Conservation (phyloP, 495 filamentous ascomycete species). For the Hypoxylon lenormandii region DNA sequence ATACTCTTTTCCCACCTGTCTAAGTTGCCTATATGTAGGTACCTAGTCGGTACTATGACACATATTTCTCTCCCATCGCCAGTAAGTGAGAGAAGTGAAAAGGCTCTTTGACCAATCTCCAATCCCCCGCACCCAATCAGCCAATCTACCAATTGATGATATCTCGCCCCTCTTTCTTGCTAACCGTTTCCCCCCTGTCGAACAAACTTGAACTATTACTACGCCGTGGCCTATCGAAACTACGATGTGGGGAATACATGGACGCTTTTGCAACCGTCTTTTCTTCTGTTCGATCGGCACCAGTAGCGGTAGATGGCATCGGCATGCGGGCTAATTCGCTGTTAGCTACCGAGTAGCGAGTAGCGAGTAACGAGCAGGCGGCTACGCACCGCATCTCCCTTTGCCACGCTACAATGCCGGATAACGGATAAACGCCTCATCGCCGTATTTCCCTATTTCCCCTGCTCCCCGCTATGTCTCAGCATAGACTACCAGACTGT, state of each 20-base stretch:
- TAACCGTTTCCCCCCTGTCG: conserved; percentile 7
- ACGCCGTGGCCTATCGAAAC: conserved; percentile 22
- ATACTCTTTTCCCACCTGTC: conserved; percentile 1
- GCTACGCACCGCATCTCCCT: conserved; percentile 43
- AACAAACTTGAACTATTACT: background rate
- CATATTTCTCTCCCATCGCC: conserved; percentile 5
- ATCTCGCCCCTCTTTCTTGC: conserved; percentile 27
- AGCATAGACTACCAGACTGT: conserved; percentile 2
- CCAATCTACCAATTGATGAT: conserved; percentile 36
- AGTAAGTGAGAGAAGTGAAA: conserved; percentile 19
- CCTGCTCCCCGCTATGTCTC: conserved; percentile 35
- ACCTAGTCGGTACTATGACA: conserved; percentile 4
- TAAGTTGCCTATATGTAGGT: background rate
- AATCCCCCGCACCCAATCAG: conserved; percentile 38
- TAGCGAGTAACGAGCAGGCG: conserved; percentile 43
- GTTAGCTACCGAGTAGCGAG: conserved; percentile 41
- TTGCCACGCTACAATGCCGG: conserved; percentile 49
- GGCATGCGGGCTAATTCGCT: conserved; percentile 42
- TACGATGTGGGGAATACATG: conserved; percentile 41
- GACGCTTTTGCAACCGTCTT: conserved; percentile 26
- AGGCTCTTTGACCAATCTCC: conserved; percentile 10
- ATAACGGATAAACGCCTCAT: conserved; percentile 51
- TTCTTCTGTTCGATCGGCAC: conserved; percentile 41
- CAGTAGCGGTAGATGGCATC: conserved; percentile 48
- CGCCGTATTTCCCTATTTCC: conserved; percentile 9